Conservation (phyloP, 116 monocot genomes). For the Iris pallida region DNA sequence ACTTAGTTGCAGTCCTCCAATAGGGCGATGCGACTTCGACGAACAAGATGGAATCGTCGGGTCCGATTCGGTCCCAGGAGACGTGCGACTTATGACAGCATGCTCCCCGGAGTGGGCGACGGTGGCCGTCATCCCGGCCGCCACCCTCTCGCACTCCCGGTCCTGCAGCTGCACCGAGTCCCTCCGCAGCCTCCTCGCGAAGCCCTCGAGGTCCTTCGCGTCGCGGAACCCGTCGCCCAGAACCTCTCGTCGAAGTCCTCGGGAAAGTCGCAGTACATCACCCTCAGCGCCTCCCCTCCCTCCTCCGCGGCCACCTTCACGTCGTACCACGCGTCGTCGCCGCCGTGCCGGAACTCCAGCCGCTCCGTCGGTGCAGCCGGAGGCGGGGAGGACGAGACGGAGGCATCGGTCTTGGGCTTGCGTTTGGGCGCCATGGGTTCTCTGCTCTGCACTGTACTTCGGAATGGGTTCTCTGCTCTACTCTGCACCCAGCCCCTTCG, state of each 20-base stretch:
- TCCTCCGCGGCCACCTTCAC: constrained; percentile 15
- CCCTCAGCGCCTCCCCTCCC: constrained; percentile 11
- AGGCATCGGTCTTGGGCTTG: too few relatives aligned
- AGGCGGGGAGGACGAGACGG: too few relatives aligned
- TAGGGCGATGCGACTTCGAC: too few relatives aligned
- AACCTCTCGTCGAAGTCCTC: constrained; percentile 25
- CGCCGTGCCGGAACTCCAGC: constrained; percentile 25
- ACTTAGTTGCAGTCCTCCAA: too few relatives aligned
- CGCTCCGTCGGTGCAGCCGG: background rate
- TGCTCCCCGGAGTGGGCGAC: constrained; percentile 16
- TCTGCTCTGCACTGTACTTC: too few relatives aligned
- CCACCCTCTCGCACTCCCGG: constrained; percentile 23
- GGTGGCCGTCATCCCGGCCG: constrained; percentile 17
- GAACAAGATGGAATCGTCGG: too few relatives aligned
- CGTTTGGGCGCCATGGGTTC: too few relatives aligned
- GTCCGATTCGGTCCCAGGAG: too few relatives aligned
- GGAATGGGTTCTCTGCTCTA: too few relatives aligned
- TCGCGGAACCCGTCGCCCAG: constrained; percentile 6
- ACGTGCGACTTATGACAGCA: too few relatives aligned
- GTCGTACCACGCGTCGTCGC: constrained; percentile 40
- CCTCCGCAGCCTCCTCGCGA: constrained; percentile 26
- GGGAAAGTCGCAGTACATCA: constrained; percentile 37
- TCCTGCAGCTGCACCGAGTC: constrained; percentile 38
- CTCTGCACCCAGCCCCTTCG: too few relatives aligned
- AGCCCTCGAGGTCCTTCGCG: constrained; percentile 14